phyloP scores from a whole-genome alignment of 2,329 filamentous ascomycete species.

The Fonsecaea nubica region DNA sequence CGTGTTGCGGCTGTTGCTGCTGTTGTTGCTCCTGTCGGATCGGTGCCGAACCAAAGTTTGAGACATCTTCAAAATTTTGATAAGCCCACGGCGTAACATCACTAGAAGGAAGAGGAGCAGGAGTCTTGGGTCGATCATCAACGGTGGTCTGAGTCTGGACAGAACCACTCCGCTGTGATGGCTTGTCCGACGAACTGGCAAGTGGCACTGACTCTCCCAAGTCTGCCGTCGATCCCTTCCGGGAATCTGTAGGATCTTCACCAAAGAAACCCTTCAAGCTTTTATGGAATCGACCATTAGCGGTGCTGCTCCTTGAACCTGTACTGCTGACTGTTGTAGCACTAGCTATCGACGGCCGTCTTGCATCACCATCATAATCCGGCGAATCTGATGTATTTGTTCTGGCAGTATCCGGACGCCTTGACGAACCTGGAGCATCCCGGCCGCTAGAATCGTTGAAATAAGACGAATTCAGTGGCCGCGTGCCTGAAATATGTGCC shows the following conservation, averaged over 20 bases:
- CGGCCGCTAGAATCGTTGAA: conserved; percentile 37
- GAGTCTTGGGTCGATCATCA: conserved; percentile 50
- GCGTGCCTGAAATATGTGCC: conserved; percentile 35
- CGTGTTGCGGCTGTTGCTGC: conserved; percentile 51
- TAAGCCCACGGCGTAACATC: conserved; percentile 98
- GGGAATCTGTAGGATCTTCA: conserved; percentile 73
- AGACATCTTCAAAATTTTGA: conserved; percentile 73
- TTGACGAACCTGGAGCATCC: conserved; percentile 69
- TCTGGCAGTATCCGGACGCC: conserved; percentile 63
- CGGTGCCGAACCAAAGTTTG: conserved; percentile 39
- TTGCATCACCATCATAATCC: conserved; percentile 70
- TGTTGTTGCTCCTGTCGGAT: conserved; percentile 54
- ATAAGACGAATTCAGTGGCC: conserved; percentile 37
- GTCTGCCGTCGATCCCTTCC: conserved; percentile 57
- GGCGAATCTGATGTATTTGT: conserved; percentile 65
- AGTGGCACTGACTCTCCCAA: conserved; percentile 60
- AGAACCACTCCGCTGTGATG: conserved; percentile 76
- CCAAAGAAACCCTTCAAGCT: conserved; percentile 92
- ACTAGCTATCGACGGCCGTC: conserved; percentile 87
- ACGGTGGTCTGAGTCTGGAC: conserved; percentile 69
- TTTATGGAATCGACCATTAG: conserved; percentile 73
- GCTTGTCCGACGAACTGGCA: conserved; percentile 63
- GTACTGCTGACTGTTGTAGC: conserved; percentile 85
- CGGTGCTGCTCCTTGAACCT: conserved; percentile 75
- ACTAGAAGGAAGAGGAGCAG: conserved; percentile 77